Base-by-base conservation (phyloP, 352 stramenopile genomes). In the Stramenopiles sp. region DNA sequence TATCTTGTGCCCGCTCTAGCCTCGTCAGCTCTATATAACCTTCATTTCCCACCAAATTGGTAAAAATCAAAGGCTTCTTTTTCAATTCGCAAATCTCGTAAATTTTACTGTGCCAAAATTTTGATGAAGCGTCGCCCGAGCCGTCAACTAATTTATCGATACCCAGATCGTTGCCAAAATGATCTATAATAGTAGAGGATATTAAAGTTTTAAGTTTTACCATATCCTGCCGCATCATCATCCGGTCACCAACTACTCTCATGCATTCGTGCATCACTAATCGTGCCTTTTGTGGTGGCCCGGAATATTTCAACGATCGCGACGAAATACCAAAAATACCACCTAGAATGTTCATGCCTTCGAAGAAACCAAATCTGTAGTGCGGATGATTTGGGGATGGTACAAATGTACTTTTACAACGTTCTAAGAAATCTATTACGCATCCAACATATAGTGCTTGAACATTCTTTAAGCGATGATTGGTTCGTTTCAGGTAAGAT, bases 241-340 rank as follows among this genome's bases (percentile, higher is more conserved):
- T 85, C 0, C 93, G 89, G 32, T 97, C 93, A 22, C 91, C 92
- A 27, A 97, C 96, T 71, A 97, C 93, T 25, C 93, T 89, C n/a
- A 96, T 87, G 7, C 92, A 93, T 84, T 97, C 93, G 82, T 97
- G 93, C 0, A 93, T 89, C 92, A 92, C 97, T 4, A 97, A 85
- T 76, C 95, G 93, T 22, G 55, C 55, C 27, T 71, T 71, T 71
- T 71, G 55, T 22, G 55, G 55, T 25, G 55, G 55, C 22, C 55
- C 55, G 27, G 55, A 71, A 27, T 71, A 71, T 27, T 71, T 71
- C 55, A 71, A 71, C 22, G 55, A 71, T 22, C 55, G 55, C 55
- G 55, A 71, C 22, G 55, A 22, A 22, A 71, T 27, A 27, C 55
- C 22, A 71, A 71, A 71, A 25, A 71, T 27, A 22, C 55, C 55